Conservation (phyloP, 179 eudicot species). For the Nepenthes alata region DNA sequence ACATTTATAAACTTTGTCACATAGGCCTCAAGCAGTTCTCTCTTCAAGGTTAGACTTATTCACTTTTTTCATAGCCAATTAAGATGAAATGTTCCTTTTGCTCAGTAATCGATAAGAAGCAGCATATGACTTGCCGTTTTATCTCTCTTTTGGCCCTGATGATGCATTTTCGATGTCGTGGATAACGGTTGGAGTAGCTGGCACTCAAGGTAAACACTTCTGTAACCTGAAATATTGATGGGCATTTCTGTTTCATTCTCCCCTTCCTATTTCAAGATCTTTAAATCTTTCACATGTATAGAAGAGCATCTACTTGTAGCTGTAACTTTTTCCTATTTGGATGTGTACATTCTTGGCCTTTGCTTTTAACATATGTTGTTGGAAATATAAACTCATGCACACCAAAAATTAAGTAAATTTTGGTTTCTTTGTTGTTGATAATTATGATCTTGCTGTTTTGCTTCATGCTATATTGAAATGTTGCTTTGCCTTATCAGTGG, state of each 20-base stretch:
- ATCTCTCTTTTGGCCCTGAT: conserved; percentile 11
- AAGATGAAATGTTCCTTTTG: conserved; percentile 1
- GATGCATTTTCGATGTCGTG: conserved; percentile 8
- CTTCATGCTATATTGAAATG: too few relatives aligned
- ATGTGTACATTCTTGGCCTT: too few relatives aligned
- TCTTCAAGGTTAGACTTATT: conserved; percentile 48
- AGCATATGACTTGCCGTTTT: conserved; percentile 8
- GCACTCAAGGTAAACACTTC: conserved; percentile 51
- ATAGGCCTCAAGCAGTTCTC: conserved; percentile 91
- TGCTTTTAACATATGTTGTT: too few relatives aligned
- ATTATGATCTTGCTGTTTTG: too few relatives aligned
- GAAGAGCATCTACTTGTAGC: background rate
- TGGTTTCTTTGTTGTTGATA: too few relatives aligned
- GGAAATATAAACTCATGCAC: too few relatives aligned
- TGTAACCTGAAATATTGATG: background rate
- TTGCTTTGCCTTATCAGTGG: too few relatives aligned
- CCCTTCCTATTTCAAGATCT: background rate
- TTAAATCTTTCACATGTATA: background rate
- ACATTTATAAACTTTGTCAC: conserved; percentile 65
- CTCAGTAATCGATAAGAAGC: background rate
- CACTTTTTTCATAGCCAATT: background rate
- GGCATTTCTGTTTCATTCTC: background rate
- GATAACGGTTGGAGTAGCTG: conserved; percentile 32
- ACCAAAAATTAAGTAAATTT: too few relatives aligned
- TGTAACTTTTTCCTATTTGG: background rate